Evolutionary conservation across 1,139 yeast species (phyloP).

Genomic region (Hansenula lynferdii): DNA sequence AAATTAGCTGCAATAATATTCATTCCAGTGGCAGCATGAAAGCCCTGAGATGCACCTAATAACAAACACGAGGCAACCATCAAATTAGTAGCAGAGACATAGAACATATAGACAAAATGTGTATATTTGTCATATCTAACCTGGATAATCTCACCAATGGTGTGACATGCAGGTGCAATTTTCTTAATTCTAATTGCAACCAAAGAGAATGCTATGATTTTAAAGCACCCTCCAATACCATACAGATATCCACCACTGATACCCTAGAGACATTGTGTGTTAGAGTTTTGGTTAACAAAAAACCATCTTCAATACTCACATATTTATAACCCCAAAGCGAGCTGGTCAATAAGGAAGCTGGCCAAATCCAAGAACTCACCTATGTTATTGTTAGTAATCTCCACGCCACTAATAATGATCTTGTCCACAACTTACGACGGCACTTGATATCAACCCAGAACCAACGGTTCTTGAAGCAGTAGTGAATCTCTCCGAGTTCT

Average conservation of each 20-base stretch:
- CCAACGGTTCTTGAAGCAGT: conserved; percentile 34
- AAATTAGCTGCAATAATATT: conserved; percentile 44
- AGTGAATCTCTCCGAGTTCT: conserved; percentile 34
- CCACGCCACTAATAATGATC: too few relatives aligned
- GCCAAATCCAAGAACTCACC: conserved; percentile 46
- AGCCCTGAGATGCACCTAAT: conserved; percentile 42
- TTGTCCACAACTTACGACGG: conserved; percentile 38
- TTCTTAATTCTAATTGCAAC: conserved; percentile 53
- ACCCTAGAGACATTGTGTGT: too few relatives aligned
- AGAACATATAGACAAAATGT: conserved; percentile 30
- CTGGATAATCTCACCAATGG: conserved; percentile 48
- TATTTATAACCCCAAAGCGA: conserved; percentile 39
- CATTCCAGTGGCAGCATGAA: conserved; percentile 41
- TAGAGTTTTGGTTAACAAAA: too few relatives aligned
- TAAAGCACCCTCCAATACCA: conserved; percentile 53
- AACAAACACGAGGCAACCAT: conserved; percentile 36
- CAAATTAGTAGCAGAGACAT: conserved; percentile 30
- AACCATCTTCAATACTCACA: conserved; percentile 2
- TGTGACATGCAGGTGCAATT: conserved; percentile 55
- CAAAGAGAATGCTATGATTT: conserved; percentile 46
- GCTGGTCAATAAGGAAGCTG: conserved; percentile 34
- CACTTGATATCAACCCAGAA: conserved; percentile 33
- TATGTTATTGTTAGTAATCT: too few relatives aligned
- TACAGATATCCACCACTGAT: conserved; percentile 44
- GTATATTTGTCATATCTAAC: conserved; percentile 45